Evolutionary conservation across 371 early-diverging fungal species (phyloP), one percentile per base, ranked within the genome.

Genomic region (Entomophthora muscae): DNA sequence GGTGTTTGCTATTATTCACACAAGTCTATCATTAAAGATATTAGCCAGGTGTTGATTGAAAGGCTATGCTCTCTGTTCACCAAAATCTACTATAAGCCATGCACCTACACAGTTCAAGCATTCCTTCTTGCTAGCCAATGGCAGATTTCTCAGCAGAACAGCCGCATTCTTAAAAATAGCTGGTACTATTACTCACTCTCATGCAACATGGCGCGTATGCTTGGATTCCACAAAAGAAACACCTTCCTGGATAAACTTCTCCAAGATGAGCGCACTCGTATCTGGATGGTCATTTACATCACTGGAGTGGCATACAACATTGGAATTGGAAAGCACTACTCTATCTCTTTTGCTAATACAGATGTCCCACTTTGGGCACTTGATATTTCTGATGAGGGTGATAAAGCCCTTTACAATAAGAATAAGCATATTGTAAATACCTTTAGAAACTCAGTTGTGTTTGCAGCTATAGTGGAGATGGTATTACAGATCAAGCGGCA

Each of bases 171-270:
- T n/a, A 53, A 53, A n/a, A n/a, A 53, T 26, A 53, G 26, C 54
- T 53, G 54, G 54, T 53, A 53, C 54, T 53, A 23, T 26, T 53
- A 53, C n/a, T 53, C 54, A 3, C 23, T 53, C 3, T n/a, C 54
- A 53, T 53, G 54, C 26, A 53, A 53, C n/a, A 53, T 53, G 54
- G 54, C 54, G 26, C 3, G 54, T 7, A 53, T 53, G 54, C n/a
- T 53, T 3, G 54, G 54, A 3, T 53, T 23, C 54, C 54, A 53
- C n/a, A 3, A 10, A 53, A 53, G 26, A 26, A n/a, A 23, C 5
- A n/a, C 54, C 3, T 26, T 5, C 54, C n/a, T 53, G 5, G 21
- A n/a, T 2, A 5, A n/a, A 10, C 23, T 26, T n/a, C 23, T 53
- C 3, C 3, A 2, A 10, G 54, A 53, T 23, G 54, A 53, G n/a